Evolutionary conservation across 2,329 filamentous ascomycete species (phyloP).

Genomic region (Apiospora koreana): DNA sequence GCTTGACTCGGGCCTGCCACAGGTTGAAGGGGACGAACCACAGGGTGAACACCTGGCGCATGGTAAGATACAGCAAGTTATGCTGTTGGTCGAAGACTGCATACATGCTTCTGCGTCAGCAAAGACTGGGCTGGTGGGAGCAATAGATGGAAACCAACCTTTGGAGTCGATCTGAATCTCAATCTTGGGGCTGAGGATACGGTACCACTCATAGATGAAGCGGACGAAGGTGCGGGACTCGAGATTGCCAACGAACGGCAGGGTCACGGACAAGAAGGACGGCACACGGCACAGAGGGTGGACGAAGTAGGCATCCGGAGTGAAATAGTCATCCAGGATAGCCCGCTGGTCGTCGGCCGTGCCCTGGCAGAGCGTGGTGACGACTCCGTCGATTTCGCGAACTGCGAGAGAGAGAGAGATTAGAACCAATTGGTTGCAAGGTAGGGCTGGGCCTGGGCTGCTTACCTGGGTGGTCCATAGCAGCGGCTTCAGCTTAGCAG

Average conservation of each 20-base stretch:
- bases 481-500: background rate
- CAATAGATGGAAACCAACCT: slow-evolving; percentile 37
- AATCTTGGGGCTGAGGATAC: slow-evolving; percentile 76
- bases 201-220: slow-evolving; percentile 80
- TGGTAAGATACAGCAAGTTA: slow-evolving; percentile 70
- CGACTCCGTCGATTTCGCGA: slow-evolving; percentile 65
- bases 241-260: slow-evolving; percentile 43
- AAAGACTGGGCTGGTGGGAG: background rate
- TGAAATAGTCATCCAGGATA: slow-evolving; percentile 73
- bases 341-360: slow-evolving; percentile 64
- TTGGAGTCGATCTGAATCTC: slow-evolving; percentile 64
- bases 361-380: slow-evolving; percentile 68
- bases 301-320: slow-evolving; percentile 68
- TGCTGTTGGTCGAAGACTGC: slow-evolving; percentile 68
- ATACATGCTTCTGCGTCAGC: background rate
- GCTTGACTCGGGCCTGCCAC: slow-evolving; percentile 65
- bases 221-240: slow-evolving; percentile 69
- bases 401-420: slow-evolving; percentile 29
- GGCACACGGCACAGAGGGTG: slow-evolving; percentile 78
- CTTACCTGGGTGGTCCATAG: slow-evolving; percentile 25
- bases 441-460: too few relatives aligned
- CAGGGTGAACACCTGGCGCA: slow-evolving; percentile 75
- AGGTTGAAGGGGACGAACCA: slow-evolving; percentile 70
- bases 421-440: too few relatives aligned
- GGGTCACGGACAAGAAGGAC: slow-evolving; percentile 42